Base-by-base conservation (phyloP, 1,284 basidiomycete genomes). In the Pseudozyma thailandica region DNA sequence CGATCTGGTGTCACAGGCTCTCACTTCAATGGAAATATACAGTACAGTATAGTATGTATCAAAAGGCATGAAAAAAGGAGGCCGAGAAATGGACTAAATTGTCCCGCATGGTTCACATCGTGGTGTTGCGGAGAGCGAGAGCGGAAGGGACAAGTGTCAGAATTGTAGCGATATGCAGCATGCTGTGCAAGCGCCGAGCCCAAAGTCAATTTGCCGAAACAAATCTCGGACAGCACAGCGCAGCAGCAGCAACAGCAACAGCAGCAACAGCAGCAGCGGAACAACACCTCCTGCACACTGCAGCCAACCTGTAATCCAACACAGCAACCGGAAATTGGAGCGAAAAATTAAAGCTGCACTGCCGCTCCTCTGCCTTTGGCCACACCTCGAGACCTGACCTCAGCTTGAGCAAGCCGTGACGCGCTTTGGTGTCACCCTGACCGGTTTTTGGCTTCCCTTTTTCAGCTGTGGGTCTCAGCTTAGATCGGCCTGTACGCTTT, bases 261-360 rank as follows among this genome's bases (percentile, higher is more conserved):
- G n/a, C n/a, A n/a, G n/a, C n/a, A n/a, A n/a, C n/a, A n/a, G n/a
- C n/a, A n/a, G n/a, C n/a, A n/a, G n/a, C n/a, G n/a, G n/a, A n/a
- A n/a, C n/a, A n/a, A n/a, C n/a, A n/a, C n/a, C n/a, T 7, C 13
- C 33, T 35, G 33, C 15, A 7, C 8, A 16, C 8, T 35, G 15
- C 33, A 35, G 15, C 33, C n/a, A n/a, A n/a, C n/a, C n/a, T n/a
- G n/a, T n/a, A n/a, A n/a, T n/a, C n/a, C n/a, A n/a, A n/a, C n/a
- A n/a, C n/a, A n/a, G n/a, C n/a, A n/a, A n/a, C n/a, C n/a, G n/a
- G n/a, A n/a, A n/a, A n/a, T n/a, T n/a, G n/a, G n/a, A n/a, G n/a
- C n/a, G n/a, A n/a, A n/a, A 49, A 39, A 21, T 50, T 50, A 39
- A 50, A 50, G 35, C 48, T 41, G 26, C 23, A 16, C 26, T 20